phyloP scores from a whole-genome alignment of 768 basidiomycete species.

The Suillus fuscotomentosus region DNA sequence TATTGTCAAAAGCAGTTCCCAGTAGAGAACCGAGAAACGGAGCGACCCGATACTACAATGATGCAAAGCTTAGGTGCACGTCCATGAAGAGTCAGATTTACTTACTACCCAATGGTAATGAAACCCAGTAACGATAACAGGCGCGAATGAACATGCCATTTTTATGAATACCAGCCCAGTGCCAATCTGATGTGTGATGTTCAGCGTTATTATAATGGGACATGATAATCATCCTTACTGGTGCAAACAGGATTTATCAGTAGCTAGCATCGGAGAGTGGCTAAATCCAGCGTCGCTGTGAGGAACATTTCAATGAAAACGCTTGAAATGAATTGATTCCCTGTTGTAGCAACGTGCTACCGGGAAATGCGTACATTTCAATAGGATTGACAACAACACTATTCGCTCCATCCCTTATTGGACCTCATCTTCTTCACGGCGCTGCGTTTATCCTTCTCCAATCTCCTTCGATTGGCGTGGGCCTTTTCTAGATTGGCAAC shows the following conservation, averaged over 20 bases:
- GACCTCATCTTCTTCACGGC: slow-evolving; percentile 25
- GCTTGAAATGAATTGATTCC: slow-evolving; percentile 36
- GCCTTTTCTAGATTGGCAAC: slow-evolving; percentile 21
- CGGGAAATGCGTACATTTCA: not conserved
- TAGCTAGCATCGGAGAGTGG: slow-evolving; percentile 70
- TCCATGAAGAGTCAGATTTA: not conserved
- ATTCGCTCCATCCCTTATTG: slow-evolving; percentile 21
- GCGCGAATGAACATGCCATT: slow-evolving; percentile 67
- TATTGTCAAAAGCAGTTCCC: slow-evolving; percentile 52
- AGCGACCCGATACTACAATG: slow-evolving; percentile 63
- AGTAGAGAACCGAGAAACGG: slow-evolving; percentile 66
- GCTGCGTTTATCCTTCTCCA: slow-evolving; percentile 28
- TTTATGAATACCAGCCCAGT: slow-evolving; percentile 69
- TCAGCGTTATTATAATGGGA: not conserved
- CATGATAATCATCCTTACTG: slow-evolving; percentile 33
- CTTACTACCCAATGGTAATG: slow-evolving; percentile 64
- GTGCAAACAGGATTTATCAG: slow-evolving; percentile 73
- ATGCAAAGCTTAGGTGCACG: slow-evolving; percentile 1
- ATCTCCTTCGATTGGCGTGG: slow-evolving; percentile 19
- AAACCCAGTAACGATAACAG: slow-evolving; percentile 63
- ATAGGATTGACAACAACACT: not conserved
- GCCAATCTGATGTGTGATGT: slow-evolving; percentile 41
- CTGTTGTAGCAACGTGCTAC: too few relatives aligned
- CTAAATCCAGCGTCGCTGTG: slow-evolving; percentile 53
- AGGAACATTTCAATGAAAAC: slow-evolving; percentile 75